A percentile compares a stretch with the other conserved stretches of the same genome.
phyloP scores from a whole-genome alignment of 1,284 basidiomycete genomes.

The Garcileccinum viscosum region DNA sequence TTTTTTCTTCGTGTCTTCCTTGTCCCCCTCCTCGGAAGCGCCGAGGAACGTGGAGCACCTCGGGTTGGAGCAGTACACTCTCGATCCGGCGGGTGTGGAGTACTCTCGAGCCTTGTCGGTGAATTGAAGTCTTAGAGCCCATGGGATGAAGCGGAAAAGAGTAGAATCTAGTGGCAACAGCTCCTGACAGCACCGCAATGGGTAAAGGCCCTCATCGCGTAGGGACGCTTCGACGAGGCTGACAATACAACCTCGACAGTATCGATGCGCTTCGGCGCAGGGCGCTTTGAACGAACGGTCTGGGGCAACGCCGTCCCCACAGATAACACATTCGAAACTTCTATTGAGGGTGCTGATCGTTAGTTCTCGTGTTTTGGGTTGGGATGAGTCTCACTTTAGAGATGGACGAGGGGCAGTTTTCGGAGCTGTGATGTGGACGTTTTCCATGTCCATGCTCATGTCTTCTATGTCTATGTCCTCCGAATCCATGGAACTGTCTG shows the following conservation, averaged over 20 bases:
- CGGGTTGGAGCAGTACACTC: constrained; percentile 50
- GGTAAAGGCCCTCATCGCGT: constrained; percentile 48
- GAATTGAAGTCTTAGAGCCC: constrained; percentile 31
- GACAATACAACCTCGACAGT: constrained; percentile 44
- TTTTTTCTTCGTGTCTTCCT: constrained; percentile 7
- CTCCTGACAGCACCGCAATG: constrained; percentile 48
- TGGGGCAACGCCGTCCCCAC: constrained; percentile 18
- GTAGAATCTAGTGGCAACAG: constrained; percentile 36
- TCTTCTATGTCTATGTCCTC: not conserved
- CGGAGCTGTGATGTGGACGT: constrained; percentile 6
- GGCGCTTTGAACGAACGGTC: constrained; percentile 33
- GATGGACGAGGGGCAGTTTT: not conserved
- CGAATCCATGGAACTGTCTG: not conserved
- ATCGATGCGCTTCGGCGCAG: constrained; percentile 41
- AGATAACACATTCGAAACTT: constrained; percentile 30
- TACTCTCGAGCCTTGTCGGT: constrained; percentile 38
- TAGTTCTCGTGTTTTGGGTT: not conserved
- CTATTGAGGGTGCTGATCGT: constrained; percentile 1
- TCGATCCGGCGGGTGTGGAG: constrained; percentile 33
- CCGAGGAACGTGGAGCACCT: constrained; percentile 49
- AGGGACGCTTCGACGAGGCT: constrained; percentile 44
- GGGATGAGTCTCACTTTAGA: constrained; percentile 15
- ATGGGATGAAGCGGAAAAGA: constrained; percentile 36
- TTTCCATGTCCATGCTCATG: constrained; percentile 6
- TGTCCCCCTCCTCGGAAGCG: constrained; percentile 9